Evolutionary conservation across 257 asterid species (phyloP).

Genomic region (Ajuga chamaepitys): DNA sequence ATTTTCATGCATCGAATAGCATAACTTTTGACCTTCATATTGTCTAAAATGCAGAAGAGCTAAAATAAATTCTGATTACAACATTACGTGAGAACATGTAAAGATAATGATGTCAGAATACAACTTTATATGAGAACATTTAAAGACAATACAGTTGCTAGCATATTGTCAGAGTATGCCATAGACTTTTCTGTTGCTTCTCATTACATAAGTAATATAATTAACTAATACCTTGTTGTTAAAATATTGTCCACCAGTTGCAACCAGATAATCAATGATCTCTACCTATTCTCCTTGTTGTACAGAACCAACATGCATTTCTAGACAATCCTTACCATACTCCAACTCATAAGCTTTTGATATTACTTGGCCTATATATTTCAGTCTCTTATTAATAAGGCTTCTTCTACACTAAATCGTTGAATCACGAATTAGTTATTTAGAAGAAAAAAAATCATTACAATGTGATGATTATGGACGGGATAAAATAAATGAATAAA

Average conservation of each 20-base stretch:
- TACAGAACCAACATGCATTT: constrained; percentile 73
- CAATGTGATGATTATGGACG: too few species aligned
- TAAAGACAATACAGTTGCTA: not conserved
- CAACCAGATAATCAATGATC: constrained; percentile 75
- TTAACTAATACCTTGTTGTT: too few species aligned
- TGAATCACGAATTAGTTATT: too few species aligned
- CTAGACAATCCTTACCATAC: constrained; percentile 42
- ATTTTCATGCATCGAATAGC: not conserved
- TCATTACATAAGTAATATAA: not conserved
- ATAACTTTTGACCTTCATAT: not conserved
- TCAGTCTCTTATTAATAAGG: not conserved
- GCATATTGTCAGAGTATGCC: not conserved
- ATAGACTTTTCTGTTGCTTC: not conserved
- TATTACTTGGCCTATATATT: too few species aligned
- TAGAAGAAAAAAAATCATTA: too few species aligned
- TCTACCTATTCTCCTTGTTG: constrained; percentile 54
- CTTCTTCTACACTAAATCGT: not conserved
- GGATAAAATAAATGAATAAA: too few species aligned
- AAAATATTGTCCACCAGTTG: constrained; percentile 95
- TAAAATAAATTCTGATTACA: constrained; percentile 6
- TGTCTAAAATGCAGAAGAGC: not conserved
- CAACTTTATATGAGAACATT: too few species aligned
- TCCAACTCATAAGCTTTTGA: not conserved
- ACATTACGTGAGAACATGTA: not conserved
- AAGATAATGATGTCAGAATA: too few species aligned